Evolutionary conservation across 768 basidiomycete genomes (phyloP).

Genomic region (Suillus occidentalis): DNA sequence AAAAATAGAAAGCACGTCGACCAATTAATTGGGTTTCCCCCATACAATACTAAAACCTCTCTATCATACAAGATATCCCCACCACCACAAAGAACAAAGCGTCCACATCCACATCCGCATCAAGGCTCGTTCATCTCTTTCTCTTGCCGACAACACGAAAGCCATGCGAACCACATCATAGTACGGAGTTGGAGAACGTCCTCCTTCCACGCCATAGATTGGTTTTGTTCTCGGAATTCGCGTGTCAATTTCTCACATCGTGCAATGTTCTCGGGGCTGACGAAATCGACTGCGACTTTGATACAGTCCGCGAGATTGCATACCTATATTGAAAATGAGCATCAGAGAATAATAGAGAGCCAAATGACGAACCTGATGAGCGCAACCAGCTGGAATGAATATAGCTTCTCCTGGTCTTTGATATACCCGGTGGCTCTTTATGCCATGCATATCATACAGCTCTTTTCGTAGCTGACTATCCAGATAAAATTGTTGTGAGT

Average conservation of each 20-base stretch:
- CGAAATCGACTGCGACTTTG: constrained; percentile 94
- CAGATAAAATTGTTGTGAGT: constrained; percentile 86
- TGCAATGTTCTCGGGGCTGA: constrained; percentile 88
- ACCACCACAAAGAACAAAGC: neutral
- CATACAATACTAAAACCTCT: constrained; percentile 28
- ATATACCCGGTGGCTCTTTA: constrained; percentile 81
- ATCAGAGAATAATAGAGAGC: constrained; percentile 3
- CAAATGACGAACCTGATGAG: constrained; percentile 67
- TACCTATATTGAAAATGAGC: constrained; percentile 49
- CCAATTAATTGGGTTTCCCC: constrained; percentile 22
- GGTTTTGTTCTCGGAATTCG: constrained; percentile 91
- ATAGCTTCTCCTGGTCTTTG: constrained; percentile 92
- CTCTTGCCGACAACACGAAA: constrained; percentile 60
- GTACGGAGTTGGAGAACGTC: constrained; percentile 89
- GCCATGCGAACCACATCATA: constrained; percentile 95
- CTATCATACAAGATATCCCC: constrained; percentile 22
- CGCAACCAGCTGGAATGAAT: constrained; percentile 93
- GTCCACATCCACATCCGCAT: constrained; percentile 12
- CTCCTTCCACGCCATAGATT: constrained; percentile 87
- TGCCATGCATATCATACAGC: constrained; percentile 64
- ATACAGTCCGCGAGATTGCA: constrained; percentile 93
- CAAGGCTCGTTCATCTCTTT: constrained; percentile 35
- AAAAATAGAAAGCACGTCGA: constrained; percentile 23
- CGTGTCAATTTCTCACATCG: constrained; percentile 83
- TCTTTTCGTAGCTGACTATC: constrained; percentile 66